Percentiles rank a stretch among this genome's conserved stretches.
Conservation (phyloP, 208 protist species). For the Trypanosoma cruzi region DNA sequence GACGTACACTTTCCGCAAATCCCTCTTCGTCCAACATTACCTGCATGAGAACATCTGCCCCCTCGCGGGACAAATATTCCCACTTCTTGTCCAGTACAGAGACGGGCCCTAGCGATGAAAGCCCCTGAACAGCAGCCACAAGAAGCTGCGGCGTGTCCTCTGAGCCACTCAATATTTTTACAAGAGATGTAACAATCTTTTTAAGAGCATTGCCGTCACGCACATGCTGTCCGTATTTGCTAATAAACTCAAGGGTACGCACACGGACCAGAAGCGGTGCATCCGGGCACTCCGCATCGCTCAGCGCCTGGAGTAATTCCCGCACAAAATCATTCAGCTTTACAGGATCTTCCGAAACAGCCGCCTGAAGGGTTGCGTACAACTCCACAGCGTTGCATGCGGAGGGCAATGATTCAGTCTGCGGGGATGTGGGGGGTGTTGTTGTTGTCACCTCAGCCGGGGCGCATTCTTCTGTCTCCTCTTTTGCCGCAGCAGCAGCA, state of each 20-base stretch:
- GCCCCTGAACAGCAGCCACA: constrained; percentile 73
- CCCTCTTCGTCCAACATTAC: constrained; percentile 82
- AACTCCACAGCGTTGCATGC: constrained; percentile 51
- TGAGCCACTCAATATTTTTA: constrained; percentile 75
- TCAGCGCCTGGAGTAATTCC: constrained; percentile 56
- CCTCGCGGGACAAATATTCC: constrained; percentile 86
- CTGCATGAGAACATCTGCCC: constrained; percentile 89
- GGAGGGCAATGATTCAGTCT: not conserved
- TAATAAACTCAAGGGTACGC: constrained; percentile 75
- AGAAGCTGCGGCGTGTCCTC: constrained; percentile 82
- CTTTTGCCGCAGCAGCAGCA: not conserved
- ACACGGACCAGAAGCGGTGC: constrained; percentile 79
- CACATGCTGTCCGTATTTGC: constrained; percentile 50
- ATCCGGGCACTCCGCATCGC: constrained; percentile 57
- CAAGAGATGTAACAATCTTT: constrained; percentile 74
- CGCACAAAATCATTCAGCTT: constrained; percentile 63
- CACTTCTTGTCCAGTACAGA: constrained; percentile 80
- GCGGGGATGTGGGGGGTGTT: constrained; percentile 17
- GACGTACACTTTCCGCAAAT: constrained; percentile 69
- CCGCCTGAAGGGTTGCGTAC: constrained; percentile 67
- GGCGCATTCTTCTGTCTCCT: constrained; percentile 5
- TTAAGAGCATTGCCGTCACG: constrained; percentile 74
- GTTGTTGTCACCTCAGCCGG: constrained; percentile 14
- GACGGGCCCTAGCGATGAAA: constrained; percentile 73
- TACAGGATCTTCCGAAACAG: constrained; percentile 44